Base-by-base conservation (phyloP, 345 rosid genomes). In the Nephelium lappaceum region DNA sequence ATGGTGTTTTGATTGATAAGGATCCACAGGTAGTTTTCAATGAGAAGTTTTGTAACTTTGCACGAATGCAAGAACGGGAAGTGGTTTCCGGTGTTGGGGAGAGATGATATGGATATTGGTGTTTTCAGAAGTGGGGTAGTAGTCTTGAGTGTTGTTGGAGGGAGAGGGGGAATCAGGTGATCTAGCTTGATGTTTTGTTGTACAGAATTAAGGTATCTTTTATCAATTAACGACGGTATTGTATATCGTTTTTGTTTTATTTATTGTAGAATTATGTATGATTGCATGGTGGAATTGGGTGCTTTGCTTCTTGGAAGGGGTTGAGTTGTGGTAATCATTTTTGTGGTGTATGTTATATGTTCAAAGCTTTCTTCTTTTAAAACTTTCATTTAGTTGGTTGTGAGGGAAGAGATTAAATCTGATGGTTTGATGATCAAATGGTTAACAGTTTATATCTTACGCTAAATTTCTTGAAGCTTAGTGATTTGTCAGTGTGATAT, bases 1-100 rank as follows among this genome's bases (percentile, higher is more conserved):
- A 79, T 47, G 97, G 94, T 27, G 83, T 68, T 73, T 83, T 94
- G 87, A 83, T 84, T 25, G 55, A 79, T 51, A 94, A 92, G 85
- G 98, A 92, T 84, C 97, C 92, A 0, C 97, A 88, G 79, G 89
- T 96, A 39, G 21, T 86, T 88, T 89, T 96, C 75, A 87, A 89
- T 63, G 95, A 92, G 86, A 89, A 85, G 83, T 72, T 92, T 79
- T 80, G 67, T n/a, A 75, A 77, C 72, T 87, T 80, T 83, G 93
- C 90, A 25, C 77, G 82, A 68, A 90, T 86, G 94, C 85, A 82
- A 71, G 81, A 90, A 68, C 80, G 80, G 67, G 86, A 85, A 43
- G 27, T 61, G 47, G 53, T 71, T 67, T 78, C 71, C 76, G 66
- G 43, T 67, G 9, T 27, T 27, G 27, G 66, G 24, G 58, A 75